Evolutionary conservation across 768 basidiomycete genomes (phyloP), one percentile per base, ranked within the genome.

Genomic region (Rhizopogon salebrosus): DNA sequence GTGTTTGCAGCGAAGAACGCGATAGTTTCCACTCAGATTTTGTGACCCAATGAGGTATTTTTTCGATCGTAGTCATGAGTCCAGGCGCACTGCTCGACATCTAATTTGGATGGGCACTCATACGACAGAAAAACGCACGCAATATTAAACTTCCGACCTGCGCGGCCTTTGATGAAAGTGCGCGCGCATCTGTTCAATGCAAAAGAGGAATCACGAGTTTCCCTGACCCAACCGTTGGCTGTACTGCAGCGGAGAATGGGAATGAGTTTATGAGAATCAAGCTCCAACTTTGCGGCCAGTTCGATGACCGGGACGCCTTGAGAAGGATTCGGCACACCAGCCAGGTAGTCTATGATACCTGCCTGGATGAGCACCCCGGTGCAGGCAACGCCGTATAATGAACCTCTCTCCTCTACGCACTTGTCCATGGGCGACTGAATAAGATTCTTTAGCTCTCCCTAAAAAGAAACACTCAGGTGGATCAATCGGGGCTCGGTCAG

Each of bases 1-100:
- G 69, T 8, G 70, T 72, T 48, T 74, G 27, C 13, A 2, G 22
- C 9, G 51, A 18, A 42, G 51, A 52, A 8, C 11, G 24, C 16
- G 53, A 56, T 11, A 57, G 16, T 42, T 54, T 56, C 61, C 61
- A 62, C 37, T 60, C 51, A 4, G 60, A 53, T 34, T 62, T 57
- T 26, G 49, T 39, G 3, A 61, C 39, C 37, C 51, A 53, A 6
- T 39, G 9, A 10, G 54, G 29, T n/a, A 62, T 50, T 2, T 51
- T 11, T 22, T 26, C 42, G 3, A 60, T 51, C 9, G 59, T 22
- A 10, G 48, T 36, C 11, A 57, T 57, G 14, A 54, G 52, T 14
- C 54, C 53, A 23, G 57, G 57, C 11, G 53, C 54, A 39, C 61
- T 62, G 20, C 35, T 20, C 18, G 5, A 41, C 6, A 52, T 26